Evolutionary conservation across 495 filamentous ascomycete genomes (phyloP), one percentile per base, ranked within the genome.

Genomic region (Talaromyces nanjingensis): DNA sequence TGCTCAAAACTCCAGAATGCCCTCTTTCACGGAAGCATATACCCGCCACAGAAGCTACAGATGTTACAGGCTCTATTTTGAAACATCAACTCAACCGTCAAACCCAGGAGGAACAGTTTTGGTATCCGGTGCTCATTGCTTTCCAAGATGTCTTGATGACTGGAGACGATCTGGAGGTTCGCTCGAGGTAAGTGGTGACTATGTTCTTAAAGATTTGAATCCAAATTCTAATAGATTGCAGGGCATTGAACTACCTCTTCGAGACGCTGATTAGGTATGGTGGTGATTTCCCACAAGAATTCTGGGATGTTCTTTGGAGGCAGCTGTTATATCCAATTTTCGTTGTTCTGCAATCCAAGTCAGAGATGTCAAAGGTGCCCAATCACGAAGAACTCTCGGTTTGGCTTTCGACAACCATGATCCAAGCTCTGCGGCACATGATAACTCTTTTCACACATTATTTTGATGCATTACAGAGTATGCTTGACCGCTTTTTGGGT

Each of bases 81-180:
- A 70, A 77, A 4, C 78, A 80, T 63, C 79, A 80, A 54, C 78
- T 80, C 57, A 82, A 73, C 42, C 76, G 78, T 57, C 81, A 84
- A 61, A 92, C 91, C 0, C 84, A 94, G 66, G 93, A 98, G 70
- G 96, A 98, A 71, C 93, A 96, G 42, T 99, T 91, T 74, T 99
- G 94, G 94, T 98, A 97, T 67, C 94, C 94, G 0, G 89, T 99
- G 31, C 82, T 99, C 12, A 98, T 98, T 72, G 92, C 96, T 6
- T 98, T 98, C 79, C 94, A 99, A 74, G 94, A 99, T 75, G 92
- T 98, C 22, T 79, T 99, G 22, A 99, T 99, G 94, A 99, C 94
- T 31, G 94, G 94, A 2, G 94, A 98, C 72, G 94, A 99, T 71
- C 83, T 99, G n/a, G 94, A 99, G 72, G 93, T 96, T 54, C 87